Evolutionary conservation across 257 asterid species (phyloP), one percentile per base, ranked within the genome.

Genomic region (Eustoma russellianum): DNA sequence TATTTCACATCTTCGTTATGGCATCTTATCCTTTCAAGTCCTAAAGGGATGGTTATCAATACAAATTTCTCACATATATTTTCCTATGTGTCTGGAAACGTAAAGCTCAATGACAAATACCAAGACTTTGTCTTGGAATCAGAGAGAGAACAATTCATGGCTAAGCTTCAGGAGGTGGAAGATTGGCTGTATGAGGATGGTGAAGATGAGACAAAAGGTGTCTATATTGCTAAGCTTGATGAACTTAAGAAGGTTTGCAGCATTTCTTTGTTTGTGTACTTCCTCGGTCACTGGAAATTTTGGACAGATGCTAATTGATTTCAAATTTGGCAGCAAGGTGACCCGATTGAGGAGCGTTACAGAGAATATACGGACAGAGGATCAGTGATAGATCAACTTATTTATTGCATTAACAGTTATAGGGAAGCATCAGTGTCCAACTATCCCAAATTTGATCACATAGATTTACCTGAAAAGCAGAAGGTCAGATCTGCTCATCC

Each of bases 131-230:
- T 81, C 3, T 63, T 59, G n/a, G 99, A 92, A 5, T 38, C 82
- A 2, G 99, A 85, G 61, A 83, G 79, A 69, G 95, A 83, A 56
- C 88, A 74, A 62, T 67, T 92, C 28, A 77, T 80, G 44, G 67
- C 77, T 48, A 72, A 50, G 68, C 95, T 88, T 34, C 98, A 92
- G 80, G 91, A 81, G 77, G 86, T 79, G 15, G 98, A 92, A 70
- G 95, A 92, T 68, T 92, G 98, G 98, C 69, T 92, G 56, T 92
- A 92, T 16, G 97, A 92, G 61, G 98, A 83, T 48, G 98, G 98
- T 0, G 98, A 88, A 69, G 98, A 92, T 66, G 98, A 92, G 70
- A 83, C 83, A 4, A 77, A 77, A 62, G 83, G 83, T 28, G 83
- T 77, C 5, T 90, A 90, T 41, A 24, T 82, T 45, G 86, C 98